Base-by-base conservation (phyloP, 106 monocot species). In the Platanthera guangdongensis region DNA sequence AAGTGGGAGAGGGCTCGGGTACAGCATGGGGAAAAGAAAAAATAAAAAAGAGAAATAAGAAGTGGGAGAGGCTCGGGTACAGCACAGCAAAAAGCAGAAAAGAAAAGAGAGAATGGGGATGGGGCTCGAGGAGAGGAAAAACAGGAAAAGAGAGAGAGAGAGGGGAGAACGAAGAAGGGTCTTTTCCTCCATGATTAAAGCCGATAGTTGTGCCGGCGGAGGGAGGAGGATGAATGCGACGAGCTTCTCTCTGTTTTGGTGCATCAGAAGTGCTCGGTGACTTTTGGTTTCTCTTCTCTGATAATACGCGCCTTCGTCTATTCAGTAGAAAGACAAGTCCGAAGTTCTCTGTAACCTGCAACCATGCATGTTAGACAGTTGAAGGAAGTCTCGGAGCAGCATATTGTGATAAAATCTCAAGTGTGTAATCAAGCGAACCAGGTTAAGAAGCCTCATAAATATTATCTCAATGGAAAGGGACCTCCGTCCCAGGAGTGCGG, bases 351-450 rank as follows among this genome's bases (percentile, higher is more conserved):
- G 13, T 30, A 14, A 54, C 59, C 50, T 5, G 71, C 59, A 80
- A 47, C 75, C 60, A 86, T 86, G 86, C 83, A 83, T 60, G 54
- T 81, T 28, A 74, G 83, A 49, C 86, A 83, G 57, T 75, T 78
- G 83, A 84, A 84, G 48, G 78, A 83, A 46, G 74, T 48, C 77
- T 72, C 86, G 62, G 78, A 83, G 74, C 83, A 78, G 70, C 77
- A 81, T 75, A 30, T 81, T 70, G 83, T 86, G 57, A 83, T 86
- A 77, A 86, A 86, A 39, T 50, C 68, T 51, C 82, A 54, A 77
- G 57, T 52, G 9, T 22, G 45, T 25, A 75, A 63, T 74, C 22
- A 75, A 54, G 48, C 65, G 64, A 72, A 68, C 21, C 71, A 54
- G 9, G 54, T 57, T 50, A 79, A 63, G 28, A 74, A 77, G 76